Conservation (phyloP, 768 basidiomycete genomes). For the Amanita thiersii region DNA sequence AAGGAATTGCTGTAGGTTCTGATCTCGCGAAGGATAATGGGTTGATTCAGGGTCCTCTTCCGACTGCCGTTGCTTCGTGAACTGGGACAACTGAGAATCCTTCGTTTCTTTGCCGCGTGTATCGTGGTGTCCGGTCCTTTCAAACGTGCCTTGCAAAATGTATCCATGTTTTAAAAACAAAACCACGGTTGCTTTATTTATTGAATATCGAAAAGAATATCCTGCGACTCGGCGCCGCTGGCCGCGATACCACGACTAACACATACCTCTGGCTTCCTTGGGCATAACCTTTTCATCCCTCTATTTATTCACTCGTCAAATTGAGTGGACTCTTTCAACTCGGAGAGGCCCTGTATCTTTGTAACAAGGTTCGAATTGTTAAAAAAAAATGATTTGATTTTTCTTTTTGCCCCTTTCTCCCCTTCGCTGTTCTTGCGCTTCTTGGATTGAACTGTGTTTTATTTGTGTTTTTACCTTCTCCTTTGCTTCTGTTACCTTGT, state of each 20-base stretch:
- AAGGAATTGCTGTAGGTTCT: not conserved
- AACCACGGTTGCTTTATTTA: slow-evolving; percentile 9
- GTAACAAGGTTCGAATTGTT: not conserved
- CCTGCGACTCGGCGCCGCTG: slow-evolving; percentile 14
- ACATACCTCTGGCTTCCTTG: slow-evolving; percentile 1
- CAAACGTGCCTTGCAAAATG: not conserved
- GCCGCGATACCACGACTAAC: slow-evolving; percentile 15
- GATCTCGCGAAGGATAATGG: slow-evolving; percentile 4
- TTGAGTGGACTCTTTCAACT: not conserved
- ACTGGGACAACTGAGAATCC: slow-evolving; percentile 5
- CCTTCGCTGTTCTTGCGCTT: slow-evolving; percentile 1
- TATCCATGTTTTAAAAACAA: not conserved
- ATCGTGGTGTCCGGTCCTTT: slow-evolving; percentile 2
- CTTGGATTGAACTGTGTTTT: slow-evolving; percentile 6
- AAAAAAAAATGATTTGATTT: no score
- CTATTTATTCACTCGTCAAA: slow-evolving; percentile 4
- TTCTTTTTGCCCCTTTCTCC: not conserved
- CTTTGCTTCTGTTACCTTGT: not conserved
- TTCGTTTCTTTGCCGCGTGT: slow-evolving; percentile 1
- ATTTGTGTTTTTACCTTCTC: not conserved
- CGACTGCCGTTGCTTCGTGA: slow-evolving; percentile 16
- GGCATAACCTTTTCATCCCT: not conserved
- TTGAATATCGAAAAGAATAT: slow-evolving; percentile 4
- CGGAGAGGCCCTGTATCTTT: slow-evolving; percentile 4
- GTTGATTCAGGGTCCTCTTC: slow-evolving; percentile 12